A percentile compares a stretch with the other conserved stretches of the same genome.
These are phyloP conservation scores for Aspergillus neoniger DNA, from an alignment of 2,329 filamentous ascomycete genomes.

Conservation along the genomic window DNA sequence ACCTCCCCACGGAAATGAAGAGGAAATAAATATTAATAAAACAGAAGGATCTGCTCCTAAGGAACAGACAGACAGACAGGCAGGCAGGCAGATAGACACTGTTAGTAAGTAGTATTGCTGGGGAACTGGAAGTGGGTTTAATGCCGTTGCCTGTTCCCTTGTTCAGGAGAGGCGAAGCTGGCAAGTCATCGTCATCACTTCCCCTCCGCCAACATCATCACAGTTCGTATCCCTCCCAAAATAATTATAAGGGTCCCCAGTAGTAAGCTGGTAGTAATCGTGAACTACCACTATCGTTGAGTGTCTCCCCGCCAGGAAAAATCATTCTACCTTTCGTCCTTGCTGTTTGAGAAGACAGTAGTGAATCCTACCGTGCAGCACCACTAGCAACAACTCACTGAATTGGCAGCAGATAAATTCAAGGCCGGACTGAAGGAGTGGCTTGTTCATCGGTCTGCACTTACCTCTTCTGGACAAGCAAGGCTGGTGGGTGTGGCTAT, in stretches of 20 bases:
- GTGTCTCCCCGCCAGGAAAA: background rate
- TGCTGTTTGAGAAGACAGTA: too few species aligned
- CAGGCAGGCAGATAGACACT: background rate
- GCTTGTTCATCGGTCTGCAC: background rate
- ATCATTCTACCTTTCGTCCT: conserved; percentile 1
- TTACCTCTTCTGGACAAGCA: background rate
- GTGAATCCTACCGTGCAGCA: background rate
- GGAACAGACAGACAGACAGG: too few species aligned
- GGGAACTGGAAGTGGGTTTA: conserved; percentile 3
- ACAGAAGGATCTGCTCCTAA: conserved; percentile 1
- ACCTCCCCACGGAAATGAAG: background rate
- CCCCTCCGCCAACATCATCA: background rate
- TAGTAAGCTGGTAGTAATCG: too few species aligned
- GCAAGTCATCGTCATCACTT: background rate
- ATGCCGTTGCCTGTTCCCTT: conserved; percentile 16
- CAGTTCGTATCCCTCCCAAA: background rate
- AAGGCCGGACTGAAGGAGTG: background rate
- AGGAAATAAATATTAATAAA: background rate
- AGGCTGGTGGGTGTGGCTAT: conserved; percentile 4
- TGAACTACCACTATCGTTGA: too few species aligned
- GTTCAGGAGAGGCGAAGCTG: background rate
- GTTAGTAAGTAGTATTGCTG: too few species aligned
- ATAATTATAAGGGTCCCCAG: too few species aligned
- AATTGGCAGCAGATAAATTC: background rate
- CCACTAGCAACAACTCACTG: too few species aligned